phyloP scores from a whole-genome alignment of 345 rosid genomes.

The Moricandia moricandioides region DNA sequence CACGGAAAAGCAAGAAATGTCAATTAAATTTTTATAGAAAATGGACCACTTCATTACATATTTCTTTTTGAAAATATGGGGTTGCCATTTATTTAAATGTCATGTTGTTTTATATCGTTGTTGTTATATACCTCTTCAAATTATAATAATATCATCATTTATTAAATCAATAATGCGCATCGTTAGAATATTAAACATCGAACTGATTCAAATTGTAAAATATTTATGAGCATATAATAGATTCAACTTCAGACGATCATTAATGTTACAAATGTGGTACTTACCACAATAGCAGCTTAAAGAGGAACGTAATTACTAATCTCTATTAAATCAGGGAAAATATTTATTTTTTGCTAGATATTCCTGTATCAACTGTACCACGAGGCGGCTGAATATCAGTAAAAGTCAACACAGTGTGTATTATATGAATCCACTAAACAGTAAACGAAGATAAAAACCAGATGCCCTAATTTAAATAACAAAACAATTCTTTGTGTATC shows the following conservation, averaged over 20 bases:
- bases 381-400: conserved; percentile 16
- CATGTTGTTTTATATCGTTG: conserved; percentile 13
- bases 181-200: background rate
- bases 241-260: background rate
- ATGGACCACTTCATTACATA: conserved; percentile 28
- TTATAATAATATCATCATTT: background rate
- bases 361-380: background rate
- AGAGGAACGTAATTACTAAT: background rate
- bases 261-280: background rate
- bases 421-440: conserved; percentile 2
- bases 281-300: background rate
- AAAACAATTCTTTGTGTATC: no score
- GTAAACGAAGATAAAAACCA: background rate
- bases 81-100: conserved; percentile 6
- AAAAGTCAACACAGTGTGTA: conserved; percentile 20
- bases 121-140: background rate
- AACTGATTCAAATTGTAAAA: background rate
- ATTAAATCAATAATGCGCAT: background rate
- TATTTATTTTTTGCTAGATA: background rate
- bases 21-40: conserved; percentile 17
- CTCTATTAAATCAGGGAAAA: background rate
- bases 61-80: conserved; percentile 7
- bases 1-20: conserved; percentile 9
- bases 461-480: no score
- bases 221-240: background rate